Evolutionary conservation across 805 yeast genomes (phyloP).

Genomic region (Yueomyces sp.): DNA sequence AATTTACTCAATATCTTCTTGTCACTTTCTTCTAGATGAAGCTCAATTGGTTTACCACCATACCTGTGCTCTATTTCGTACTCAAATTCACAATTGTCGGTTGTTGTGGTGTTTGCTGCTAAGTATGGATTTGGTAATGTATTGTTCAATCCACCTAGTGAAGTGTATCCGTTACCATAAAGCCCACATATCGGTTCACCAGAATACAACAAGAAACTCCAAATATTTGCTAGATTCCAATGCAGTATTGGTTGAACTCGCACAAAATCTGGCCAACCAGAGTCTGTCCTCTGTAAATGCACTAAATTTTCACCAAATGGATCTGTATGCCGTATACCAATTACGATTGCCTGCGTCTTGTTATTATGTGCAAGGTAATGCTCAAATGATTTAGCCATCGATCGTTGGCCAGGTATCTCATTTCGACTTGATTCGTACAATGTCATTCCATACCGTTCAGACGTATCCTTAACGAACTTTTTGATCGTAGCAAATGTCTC

Average conservation of each 20-base stretch:
- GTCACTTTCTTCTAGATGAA: constrained; percentile 7
- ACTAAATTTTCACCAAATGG: constrained; percentile 58
- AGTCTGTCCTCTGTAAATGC: constrained; percentile 65
- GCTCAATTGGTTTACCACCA: constrained; percentile 1
- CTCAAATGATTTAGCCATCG: constrained; percentile 55
- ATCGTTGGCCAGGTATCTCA: constrained; percentile 13
- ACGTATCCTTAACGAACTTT: constrained; percentile 46
- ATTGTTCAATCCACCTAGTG: constrained; percentile 66
- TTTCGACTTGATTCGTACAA: constrained; percentile 25
- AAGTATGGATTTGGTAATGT: constrained; percentile 65
- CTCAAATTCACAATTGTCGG: constrained; percentile 4
- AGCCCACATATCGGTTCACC: constrained; percentile 55
- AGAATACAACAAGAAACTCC: constrained; percentile 62
- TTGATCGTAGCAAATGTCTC: constrained; percentile 63
- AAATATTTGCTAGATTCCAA: constrained; percentile 74
- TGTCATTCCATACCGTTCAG: constrained; percentile 39
- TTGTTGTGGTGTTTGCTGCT: constrained; percentile 4
- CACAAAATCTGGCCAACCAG: constrained; percentile 80
- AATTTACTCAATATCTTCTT: constrained; percentile 1
- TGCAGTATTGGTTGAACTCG: constrained; percentile 81
- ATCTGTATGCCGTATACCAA: constrained; percentile 82
- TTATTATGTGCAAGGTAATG: constrained; percentile 43
- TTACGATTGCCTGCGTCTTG: constrained; percentile 54
- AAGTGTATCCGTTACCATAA: constrained; percentile 80
- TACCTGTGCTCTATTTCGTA: constrained; percentile 7